phyloP scores from a whole-genome alignment of 768 basidiomycete species.

The Peribolospora baueri region DNA sequence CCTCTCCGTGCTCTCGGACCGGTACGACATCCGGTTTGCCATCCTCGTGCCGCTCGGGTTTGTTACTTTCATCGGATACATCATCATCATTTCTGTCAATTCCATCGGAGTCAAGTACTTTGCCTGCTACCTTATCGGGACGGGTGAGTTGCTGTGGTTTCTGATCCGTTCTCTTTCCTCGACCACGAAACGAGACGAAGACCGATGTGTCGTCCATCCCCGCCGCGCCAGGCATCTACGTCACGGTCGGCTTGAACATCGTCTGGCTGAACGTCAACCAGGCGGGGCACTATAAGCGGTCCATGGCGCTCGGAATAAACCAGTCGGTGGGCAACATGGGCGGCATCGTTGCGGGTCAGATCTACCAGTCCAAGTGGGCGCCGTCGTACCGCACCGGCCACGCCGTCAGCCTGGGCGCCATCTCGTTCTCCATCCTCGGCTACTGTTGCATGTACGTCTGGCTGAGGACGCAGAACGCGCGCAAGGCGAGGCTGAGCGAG shows the following conservation, averaged over 20 bases:
- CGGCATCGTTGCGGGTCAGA: constrained; percentile 1
- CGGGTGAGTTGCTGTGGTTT: not conserved
- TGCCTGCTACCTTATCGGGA: constrained; percentile 4
- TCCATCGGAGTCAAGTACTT: constrained; percentile 1
- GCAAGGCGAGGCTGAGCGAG: constrained; percentile 4
- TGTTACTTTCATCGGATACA: constrained; percentile 7
- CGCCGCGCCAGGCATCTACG: not conserved
- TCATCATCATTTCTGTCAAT: not conserved
- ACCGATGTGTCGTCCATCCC: not conserved
- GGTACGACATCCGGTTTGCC: constrained; percentile 1
- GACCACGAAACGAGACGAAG: too few species aligned
- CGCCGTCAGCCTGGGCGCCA: constrained; percentile 3
- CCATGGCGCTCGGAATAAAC: constrained; percentile 5
- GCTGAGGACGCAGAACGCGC: constrained; percentile 1
- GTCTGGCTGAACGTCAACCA: constrained; percentile 2
- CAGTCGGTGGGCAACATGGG: constrained; percentile 1
- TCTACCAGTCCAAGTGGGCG: constrained; percentile 2
- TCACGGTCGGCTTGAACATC: constrained; percentile 3
- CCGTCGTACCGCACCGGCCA: constrained; percentile 5
- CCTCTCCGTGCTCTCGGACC: constrained; percentile 2
- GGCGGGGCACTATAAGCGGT: constrained; percentile 4
- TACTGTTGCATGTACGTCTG: not conserved
- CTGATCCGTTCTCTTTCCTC: too few species aligned
- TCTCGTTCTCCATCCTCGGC: not conserved
- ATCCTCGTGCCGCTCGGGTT: constrained; percentile 2